These are phyloP conservation scores for Claviceps pusilla DNA, from an alignment of 2,329 filamentous ascomycete genomes.

Conservation along the genomic window DNA sequence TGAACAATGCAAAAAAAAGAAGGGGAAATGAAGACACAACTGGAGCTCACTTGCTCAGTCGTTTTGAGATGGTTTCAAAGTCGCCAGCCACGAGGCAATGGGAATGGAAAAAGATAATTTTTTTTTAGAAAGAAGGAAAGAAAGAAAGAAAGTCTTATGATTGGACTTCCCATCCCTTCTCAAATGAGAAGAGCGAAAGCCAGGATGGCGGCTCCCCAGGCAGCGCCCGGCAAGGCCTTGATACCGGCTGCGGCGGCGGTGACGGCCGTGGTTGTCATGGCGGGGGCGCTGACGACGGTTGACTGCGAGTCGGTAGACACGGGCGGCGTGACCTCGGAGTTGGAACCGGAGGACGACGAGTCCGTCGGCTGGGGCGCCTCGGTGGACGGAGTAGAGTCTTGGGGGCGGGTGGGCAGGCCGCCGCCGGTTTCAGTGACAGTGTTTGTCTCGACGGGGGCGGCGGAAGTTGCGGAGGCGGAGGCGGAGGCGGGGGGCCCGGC, in stretches of 20 bases:
- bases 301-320: background rate
- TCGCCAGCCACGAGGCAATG: background rate
- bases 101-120: background rate
- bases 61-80: background rate
- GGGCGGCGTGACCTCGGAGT: conserved; percentile 5
- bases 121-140: background rate
- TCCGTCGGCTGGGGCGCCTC: conserved; percentile 2
- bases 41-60: background rate
- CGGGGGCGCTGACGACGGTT: conserved; percentile 7
- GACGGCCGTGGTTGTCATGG: conserved; percentile 14
- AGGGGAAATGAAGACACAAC: background rate
- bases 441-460: conserved; percentile 6
- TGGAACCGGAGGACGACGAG: conserved; percentile 4
- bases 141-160: background rate
- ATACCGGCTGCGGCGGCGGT: conserved; percentile 17
- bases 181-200: conserved; percentile 14
- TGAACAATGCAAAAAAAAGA: background rate
- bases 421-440: background rate
- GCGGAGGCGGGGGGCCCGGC: conserved; percentile 8
- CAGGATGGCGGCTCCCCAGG: conserved; percentile 14
- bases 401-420: background rate
- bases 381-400: conserved; percentile 3
- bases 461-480: conserved; percentile 10
- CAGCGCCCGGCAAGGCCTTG: conserved; percentile 9
- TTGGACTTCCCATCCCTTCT: background rate